Evolutionary conservation across 2,329 filamentous ascomycete species (phyloP).

Genomic region (Calonectria multiphialidica): DNA sequence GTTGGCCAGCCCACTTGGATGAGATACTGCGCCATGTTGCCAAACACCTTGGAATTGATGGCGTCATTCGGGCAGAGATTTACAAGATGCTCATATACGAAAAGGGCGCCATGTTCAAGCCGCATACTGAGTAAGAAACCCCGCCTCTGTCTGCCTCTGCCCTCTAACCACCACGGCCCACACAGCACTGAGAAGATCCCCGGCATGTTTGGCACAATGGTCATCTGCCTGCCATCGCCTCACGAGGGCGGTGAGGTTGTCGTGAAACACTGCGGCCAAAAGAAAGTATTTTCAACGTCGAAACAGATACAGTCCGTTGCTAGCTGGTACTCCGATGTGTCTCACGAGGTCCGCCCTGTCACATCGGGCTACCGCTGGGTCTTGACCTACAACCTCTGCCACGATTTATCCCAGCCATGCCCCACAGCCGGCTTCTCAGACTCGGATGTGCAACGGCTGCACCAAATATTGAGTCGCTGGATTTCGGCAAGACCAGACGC

Average conservation of each 20-base stretch:
- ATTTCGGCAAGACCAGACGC: not conserved
- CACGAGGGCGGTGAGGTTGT: conserved; percentile 61
- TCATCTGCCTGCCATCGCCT: conserved; percentile 60
- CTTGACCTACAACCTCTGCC: conserved; percentile 64
- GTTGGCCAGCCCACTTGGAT: conserved; percentile 48
- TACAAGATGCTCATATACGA: conserved; percentile 65
- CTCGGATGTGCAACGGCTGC: conserved; percentile 28
- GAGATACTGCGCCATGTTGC: conserved; percentile 41
- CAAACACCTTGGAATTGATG: conserved; percentile 47
- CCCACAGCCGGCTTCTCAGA: conserved; percentile 36
- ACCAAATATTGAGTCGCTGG: no score
- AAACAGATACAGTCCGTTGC: conserved; percentile 29
- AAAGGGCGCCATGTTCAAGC: conserved; percentile 61
- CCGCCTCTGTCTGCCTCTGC: not conserved
- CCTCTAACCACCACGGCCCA: not conserved
- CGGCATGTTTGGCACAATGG: conserved; percentile 63
- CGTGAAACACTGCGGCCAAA: conserved; percentile 51
- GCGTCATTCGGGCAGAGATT: conserved; percentile 48
- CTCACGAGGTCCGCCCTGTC: conserved; percentile 63
- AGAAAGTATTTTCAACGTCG: conserved; percentile 48
- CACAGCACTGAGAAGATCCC: conserved; percentile 57
- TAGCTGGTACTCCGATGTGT: conserved; percentile 64
- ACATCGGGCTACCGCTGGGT: conserved; percentile 62
- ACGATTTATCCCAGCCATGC: conserved; percentile 27
- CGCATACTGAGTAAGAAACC: conserved; percentile 53